These are phyloP conservation scores for Candida odintsovae DNA, from an alignment of 805 yeast species.

Conservation along the genomic window DNA sequence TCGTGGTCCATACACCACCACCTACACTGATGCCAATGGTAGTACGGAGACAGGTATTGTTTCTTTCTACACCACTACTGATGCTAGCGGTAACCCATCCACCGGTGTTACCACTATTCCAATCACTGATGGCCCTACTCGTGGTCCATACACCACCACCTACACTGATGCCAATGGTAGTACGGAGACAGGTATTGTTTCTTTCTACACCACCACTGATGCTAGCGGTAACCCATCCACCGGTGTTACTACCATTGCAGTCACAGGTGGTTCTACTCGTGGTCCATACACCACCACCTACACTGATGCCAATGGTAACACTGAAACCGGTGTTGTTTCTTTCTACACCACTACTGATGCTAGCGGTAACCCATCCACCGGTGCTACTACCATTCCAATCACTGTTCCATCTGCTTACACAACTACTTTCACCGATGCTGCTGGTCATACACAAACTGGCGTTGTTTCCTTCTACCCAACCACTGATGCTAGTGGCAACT, in stretches of 20 bases:
- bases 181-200: constrained; percentile 4
- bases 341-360: constrained; percentile 5
- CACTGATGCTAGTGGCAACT: background rate
- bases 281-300: constrained; percentile 1
- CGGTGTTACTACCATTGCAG: constrained; percentile 3
- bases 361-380: constrained; percentile 1
- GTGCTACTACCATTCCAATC: constrained; percentile 2
- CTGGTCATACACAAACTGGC: background rate
- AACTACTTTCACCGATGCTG: background rate
- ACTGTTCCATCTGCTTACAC: constrained; percentile 1
- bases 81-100: background rate
- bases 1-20: constrained; percentile 1
- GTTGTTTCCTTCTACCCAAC: constrained; percentile 1
- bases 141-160: constrained; percentile 1
- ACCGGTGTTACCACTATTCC: constrained; percentile 5
- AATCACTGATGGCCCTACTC: constrained; percentile 1
- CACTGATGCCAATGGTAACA: constrained; percentile 1
- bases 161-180: constrained; percentile 1
- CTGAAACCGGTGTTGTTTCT: constrained; percentile 4
- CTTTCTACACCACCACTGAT: constrained; percentile 5
- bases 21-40: constrained; percentile 1
- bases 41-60: constrained; percentile 4
- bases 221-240: constrained; percentile 1
- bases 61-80: constrained; percentile 5
- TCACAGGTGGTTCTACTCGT: constrained; percentile 1